A percentile compares a stretch with the other conserved stretches of the same genome.
Conservation (phyloP, 1,139 yeast species). For the Geotrichum restrictum region DNA sequence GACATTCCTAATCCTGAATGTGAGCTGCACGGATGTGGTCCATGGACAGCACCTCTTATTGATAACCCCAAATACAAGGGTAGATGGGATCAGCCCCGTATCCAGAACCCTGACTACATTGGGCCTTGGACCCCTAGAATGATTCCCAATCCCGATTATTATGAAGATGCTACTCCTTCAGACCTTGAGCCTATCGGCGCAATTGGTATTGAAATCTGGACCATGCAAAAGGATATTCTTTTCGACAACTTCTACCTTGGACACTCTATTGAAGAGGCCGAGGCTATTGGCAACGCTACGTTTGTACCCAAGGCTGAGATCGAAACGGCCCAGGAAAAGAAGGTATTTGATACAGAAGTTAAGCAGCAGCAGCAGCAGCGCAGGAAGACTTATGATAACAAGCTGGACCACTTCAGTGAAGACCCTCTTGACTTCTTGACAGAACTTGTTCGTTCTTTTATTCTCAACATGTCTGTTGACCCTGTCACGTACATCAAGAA, state of each 20-base stretch:
- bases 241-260: slow-evolving; percentile 86
- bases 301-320: slow-evolving; percentile 57
- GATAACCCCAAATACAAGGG: slow-evolving; percentile 71
- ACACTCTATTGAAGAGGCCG: slow-evolving; percentile 78
- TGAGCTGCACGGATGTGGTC: slow-evolving; percentile 68
- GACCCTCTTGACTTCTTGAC: slow-evolving; percentile 39
- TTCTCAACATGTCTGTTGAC: slow-evolving; percentile 33
- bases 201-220: slow-evolving; percentile 86
- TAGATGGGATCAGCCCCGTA: slow-evolving; percentile 65
- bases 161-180: slow-evolving; percentile 56
- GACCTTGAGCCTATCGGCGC: slow-evolving; percentile 70
- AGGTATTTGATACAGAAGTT: slow-evolving; percentile 36
- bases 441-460: slow-evolving; percentile 34
- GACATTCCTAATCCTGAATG: slow-evolving; percentile 70
- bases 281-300: slow-evolving; percentile 71
- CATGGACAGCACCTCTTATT: slow-evolving; percentile 60
- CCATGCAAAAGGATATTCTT: slow-evolving; percentile 68
- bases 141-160: slow-evolving; percentile 67
- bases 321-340: slow-evolving; percentile 46
- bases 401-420: slow-evolving; percentile 34
- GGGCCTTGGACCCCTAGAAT: slow-evolving; percentile 75
- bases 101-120: slow-evolving; percentile 68
- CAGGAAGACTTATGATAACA: slow-evolving; percentile 24
- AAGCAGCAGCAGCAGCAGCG: slow-evolving; percentile 30
- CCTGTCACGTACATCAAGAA: slow-evolving; percentile 36